These are phyloP conservation scores for Chenopodium suecicum DNA, from an alignment of 148 eudicot species.

Conservation along the genomic window DNA sequence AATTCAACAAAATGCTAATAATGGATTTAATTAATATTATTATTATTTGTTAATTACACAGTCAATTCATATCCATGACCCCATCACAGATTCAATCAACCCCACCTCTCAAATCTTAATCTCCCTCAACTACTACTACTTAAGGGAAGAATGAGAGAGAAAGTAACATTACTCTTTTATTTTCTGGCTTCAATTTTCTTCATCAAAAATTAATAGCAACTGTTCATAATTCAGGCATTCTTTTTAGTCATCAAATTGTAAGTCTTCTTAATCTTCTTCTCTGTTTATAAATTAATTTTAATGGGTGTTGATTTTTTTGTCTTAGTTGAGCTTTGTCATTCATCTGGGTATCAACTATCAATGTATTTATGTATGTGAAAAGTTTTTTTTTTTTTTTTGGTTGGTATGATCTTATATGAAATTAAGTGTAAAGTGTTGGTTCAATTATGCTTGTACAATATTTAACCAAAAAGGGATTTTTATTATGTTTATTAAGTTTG, in stretches of 20 bases:
- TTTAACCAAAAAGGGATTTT: neutral
- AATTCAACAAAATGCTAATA: neutral
- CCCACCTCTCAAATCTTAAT: neutral
- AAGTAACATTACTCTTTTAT: too few species aligned
- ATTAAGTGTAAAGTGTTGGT: neutral
- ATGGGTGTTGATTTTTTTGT: neutral
- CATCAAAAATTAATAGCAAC: too few species aligned
- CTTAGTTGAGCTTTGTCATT: neutral
- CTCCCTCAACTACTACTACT: neutral
- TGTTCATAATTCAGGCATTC: too few species aligned
- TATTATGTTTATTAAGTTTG: too few species aligned
- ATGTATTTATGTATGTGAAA: too few species aligned
- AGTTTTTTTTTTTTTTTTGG: too few species aligned
- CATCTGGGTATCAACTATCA: neutral
- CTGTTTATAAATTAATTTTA: neutral
- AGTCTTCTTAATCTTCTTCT: neutral
- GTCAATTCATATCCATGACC: conserved; percentile 10
- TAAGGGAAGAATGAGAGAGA: neutral
- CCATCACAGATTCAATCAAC: neutral
- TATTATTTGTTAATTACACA: neutral
- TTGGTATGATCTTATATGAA: neutral
- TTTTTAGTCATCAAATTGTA: neutral
- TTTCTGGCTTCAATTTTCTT: neutral
- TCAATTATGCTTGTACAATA: neutral
- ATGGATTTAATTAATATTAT: too few species aligned